Evolutionary conservation across 257 asterid genomes (phyloP), one percentile per base, ranked within the genome.

Genomic region (Buddleja alternifolia): DNA sequence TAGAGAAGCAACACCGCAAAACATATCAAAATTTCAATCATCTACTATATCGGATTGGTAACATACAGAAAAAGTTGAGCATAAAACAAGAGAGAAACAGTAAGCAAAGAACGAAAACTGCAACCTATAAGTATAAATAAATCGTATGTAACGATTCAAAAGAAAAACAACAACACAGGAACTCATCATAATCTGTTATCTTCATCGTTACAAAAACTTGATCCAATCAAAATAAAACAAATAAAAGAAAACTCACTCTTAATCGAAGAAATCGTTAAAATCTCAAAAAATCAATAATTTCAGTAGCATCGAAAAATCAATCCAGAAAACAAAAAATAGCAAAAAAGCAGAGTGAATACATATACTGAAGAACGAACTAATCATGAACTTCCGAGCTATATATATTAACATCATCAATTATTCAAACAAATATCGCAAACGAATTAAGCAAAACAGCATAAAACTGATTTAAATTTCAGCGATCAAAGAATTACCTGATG

Each of bases 401-500:
- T 11, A n/a, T n/a, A n/a, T n/a, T n/a, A 24, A 29, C 14, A 68
- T 8, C 56, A 40, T 29, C 64, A 23, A 4, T 4, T 23, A 62
- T 29, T 4, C 1, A 21, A 39, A 20, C 6, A 24, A 11, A 15
- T 9, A 52, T 10, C 73, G n/a, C 3, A 36, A 56, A 19, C 64
- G 19, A 69, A 55, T 3, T 69, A n/a, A 11, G 36, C 34, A 29
- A 29, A 17, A 17, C 44, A 46, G 40, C 48, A 23, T 9, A 41
- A 42, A 20, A n/a, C 1, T 23, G 67, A 62, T 63, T 53, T 45
- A 21, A 76, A 7, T 44, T 32, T 17, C 66, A 47, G 29, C 7
- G 46, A 29, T 40, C 36, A 11, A 68, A 23, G 21, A 66, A 66
- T 44, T 78, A 78, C 83, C 83, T 78, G 39, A 25, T n/a, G n/a